Evolutionary conservation across 1,284 basidiomycete species (phyloP), one percentile per base, ranked within the genome.

Genomic region (Meira nashicola): DNA sequence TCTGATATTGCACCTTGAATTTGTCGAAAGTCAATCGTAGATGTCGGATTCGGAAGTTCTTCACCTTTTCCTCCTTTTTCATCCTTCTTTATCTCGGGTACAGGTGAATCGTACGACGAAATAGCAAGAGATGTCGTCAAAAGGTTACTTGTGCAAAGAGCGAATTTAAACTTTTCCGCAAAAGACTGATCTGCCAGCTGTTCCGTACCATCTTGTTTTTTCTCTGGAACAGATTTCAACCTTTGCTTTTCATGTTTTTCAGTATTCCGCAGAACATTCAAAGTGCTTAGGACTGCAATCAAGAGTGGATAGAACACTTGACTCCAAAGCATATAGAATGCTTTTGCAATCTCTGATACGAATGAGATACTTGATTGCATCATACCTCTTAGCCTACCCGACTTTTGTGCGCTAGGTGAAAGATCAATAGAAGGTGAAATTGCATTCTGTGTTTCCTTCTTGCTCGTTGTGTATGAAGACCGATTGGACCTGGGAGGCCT

Each of bases 141-240:
- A 19, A 77, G 67, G 55, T 71, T 74, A 6, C 74, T 76, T 4
- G 75, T 74, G 57, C 71, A 74, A 52, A 77, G 62, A 50, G 60
- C 55, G 41, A 71, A 71, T 48, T 73, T 74, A 67, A 77, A 75
- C n/a, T 51, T 59, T 49, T 77, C 75, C 5, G 67, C 60, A 50
- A 76, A 76, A 46, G 54, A 51, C 12, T 46, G 47, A 28, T 25
- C 41, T n/a, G 46, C 47, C 17, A 56, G 55, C 33, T 60, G 41
- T 3, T 12, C 17, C 6, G 4, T 33, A 6, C 38, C 15, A n/a
- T n/a, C 23, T 19, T 17, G 19, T 15, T 53, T 53, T 6, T 14
- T 15, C n/a, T 28, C 37, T 12, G 23, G 14, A 19, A 41, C 14
- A 23, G 50, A 12, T n/a, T 14, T 2, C 3, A 17, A n/a, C 15